Evolutionary conservation across 2,329 filamentous ascomycete genomes (phyloP).

Genomic region (Leptodontidium sp.): DNA sequence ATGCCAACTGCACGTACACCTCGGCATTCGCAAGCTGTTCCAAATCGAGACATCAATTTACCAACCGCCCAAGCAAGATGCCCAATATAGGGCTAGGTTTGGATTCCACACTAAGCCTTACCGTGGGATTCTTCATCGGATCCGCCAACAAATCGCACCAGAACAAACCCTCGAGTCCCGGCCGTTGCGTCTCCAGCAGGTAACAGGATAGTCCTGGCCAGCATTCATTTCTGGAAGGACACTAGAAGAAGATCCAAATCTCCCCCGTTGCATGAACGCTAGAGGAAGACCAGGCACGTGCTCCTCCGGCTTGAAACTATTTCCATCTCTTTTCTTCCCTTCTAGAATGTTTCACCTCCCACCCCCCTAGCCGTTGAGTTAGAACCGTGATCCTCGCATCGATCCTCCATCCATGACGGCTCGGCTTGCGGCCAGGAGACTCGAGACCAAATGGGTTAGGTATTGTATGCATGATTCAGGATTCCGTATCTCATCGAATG

Average conservation of each 20-base stretch:
- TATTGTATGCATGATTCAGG: neutral
- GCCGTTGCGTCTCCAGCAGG: neutral
- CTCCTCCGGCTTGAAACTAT: constrained; percentile 18
- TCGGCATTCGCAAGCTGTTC: constrained; percentile 20
- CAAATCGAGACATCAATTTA: constrained; percentile 6
- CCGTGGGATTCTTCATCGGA: neutral
- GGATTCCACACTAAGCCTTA: constrained; percentile 4
- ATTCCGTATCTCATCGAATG: constrained; percentile 5
- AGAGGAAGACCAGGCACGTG: neutral
- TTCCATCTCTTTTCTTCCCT: constrained; percentile 16
- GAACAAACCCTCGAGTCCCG: neutral
- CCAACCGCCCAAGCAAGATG: neutral
- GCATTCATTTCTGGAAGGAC: constrained; percentile 1
- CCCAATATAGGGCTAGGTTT: neutral
- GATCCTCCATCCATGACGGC: neutral
- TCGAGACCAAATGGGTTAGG: neutral
- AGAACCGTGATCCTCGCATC: constrained; percentile 18
- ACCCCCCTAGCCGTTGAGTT: neutral
- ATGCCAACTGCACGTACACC: neutral
- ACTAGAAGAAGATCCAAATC: constrained; percentile 25
- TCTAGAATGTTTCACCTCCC: constrained; percentile 32
- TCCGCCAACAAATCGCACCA: neutral
- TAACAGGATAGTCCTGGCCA: constrained; percentile 6
- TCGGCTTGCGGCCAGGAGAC: neutral
- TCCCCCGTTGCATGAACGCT: constrained; percentile 21